Conservation (phyloP, 2,329 filamentous ascomycete species). For the Penicillium sp. region DNA sequence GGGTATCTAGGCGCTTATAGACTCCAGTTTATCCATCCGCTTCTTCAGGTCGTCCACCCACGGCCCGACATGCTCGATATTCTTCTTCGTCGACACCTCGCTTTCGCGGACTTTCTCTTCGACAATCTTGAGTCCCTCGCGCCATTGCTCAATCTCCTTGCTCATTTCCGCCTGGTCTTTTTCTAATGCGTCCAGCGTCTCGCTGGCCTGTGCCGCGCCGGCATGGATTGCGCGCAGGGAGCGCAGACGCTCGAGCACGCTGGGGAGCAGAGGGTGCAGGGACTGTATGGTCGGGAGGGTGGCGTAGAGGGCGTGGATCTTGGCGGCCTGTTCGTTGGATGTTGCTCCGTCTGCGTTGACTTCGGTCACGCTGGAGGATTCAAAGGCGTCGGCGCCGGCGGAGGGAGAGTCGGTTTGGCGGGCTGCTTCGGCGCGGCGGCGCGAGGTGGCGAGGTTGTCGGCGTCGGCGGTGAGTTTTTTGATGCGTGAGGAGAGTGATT, state of each 20-base stretch:
- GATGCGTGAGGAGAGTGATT: constrained; percentile 41
- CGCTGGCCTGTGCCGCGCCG: constrained; percentile 76
- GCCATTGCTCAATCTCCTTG: constrained; percentile 80
- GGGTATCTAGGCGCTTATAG: not conserved
- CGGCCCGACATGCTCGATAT: constrained; percentile 77
- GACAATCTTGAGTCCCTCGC: constrained; percentile 71
- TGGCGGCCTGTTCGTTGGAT: constrained; percentile 67
- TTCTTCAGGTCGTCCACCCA: constrained; percentile 87
- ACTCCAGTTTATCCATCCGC: constrained; percentile 61
- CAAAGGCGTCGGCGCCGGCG: constrained; percentile 18
- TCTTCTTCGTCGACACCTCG: constrained; percentile 67
- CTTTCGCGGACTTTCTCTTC: constrained; percentile 70
- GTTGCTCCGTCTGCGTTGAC: constrained; percentile 43
- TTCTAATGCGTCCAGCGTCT: constrained; percentile 73
- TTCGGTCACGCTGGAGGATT: constrained; percentile 48
- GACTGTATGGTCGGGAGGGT: constrained; percentile 84
- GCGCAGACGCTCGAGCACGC: constrained; percentile 77
- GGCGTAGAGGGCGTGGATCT: constrained; percentile 88
- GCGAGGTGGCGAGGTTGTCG: constrained; percentile 40
- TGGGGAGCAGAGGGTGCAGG: constrained; percentile 77
- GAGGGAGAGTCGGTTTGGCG: constrained; percentile 25
- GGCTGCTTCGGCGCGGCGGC: constrained; percentile 40
- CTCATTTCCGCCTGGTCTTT: constrained; percentile 76
- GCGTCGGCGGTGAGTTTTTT: constrained; percentile 43
- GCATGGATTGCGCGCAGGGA: constrained; percentile 81